Conservation (phyloP, 768 basidiomycete species). For the Cystobasidium ongulense region DNA sequence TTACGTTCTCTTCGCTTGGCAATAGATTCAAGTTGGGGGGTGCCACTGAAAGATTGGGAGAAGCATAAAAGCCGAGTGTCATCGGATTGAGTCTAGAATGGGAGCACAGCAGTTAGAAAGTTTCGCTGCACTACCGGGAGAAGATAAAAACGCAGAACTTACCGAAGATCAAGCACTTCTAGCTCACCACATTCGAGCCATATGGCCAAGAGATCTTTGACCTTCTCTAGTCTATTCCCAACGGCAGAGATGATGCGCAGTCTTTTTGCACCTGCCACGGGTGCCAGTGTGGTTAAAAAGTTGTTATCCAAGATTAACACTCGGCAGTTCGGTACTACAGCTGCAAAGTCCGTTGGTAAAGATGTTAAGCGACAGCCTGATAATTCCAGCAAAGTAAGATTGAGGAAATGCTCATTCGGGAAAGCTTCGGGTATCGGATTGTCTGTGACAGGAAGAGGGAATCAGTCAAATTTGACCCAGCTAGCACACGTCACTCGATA, state of each 20-base stretch:
- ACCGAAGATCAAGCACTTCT: slow-evolving; percentile 89
- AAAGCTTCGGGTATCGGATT: slow-evolving; percentile 45
- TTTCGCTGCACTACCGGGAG: no score
- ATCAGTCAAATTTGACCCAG: background rate
- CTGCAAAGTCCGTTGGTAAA: slow-evolving; percentile 62
- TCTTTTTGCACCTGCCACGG: slow-evolving; percentile 62
- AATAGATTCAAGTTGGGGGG: background rate
- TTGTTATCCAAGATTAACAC: slow-evolving; percentile 96
- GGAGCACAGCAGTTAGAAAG: background rate
- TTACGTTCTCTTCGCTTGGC: slow-evolving; percentile 21
- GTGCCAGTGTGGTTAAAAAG: slow-evolving; percentile 60
- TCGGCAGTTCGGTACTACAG: slow-evolving; percentile 71
- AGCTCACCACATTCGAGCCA: slow-evolving; percentile 65
- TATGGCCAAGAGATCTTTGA: slow-evolving; percentile 63
- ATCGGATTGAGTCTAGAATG: slow-evolving; percentile 77
- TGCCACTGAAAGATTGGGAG: slow-evolving; percentile 49
- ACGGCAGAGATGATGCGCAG: slow-evolving; percentile 78
- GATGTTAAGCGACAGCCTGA: slow-evolving; percentile 71
- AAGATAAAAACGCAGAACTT: slow-evolving; percentile 40
- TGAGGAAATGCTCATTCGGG: slow-evolving; percentile 66
- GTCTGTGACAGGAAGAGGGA: slow-evolving; percentile 35
- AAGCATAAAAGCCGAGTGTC: slow-evolving; percentile 91
- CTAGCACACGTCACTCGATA: background rate
- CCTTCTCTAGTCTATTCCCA: slow-evolving; percentile 65
- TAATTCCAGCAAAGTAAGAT: slow-evolving; percentile 82